These are phyloP conservation scores for Glomus cerebriforme DNA, from an alignment of 192 early-diverging fungal species.

Conservation along the genomic window DNA sequence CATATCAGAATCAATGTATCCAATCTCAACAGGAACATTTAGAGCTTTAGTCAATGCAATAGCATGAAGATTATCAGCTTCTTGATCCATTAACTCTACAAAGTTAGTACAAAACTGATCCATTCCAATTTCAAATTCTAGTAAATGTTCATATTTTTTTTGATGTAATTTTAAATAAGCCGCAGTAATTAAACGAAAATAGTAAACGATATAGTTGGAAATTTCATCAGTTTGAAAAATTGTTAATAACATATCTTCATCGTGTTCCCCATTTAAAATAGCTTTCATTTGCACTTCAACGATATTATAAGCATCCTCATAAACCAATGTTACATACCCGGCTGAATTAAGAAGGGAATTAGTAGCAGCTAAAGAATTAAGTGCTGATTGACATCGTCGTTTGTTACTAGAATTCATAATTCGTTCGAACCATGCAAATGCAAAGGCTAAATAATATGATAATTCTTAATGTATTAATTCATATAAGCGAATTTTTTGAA, in stretches of 20 bases:
- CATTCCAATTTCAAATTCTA: constrained; percentile 56
- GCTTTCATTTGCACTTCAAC: constrained; percentile 47
- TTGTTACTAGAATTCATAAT: constrained; percentile 38
- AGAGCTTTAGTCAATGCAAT: constrained; percentile 71
- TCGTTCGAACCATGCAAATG: constrained; percentile 65
- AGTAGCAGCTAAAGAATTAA: constrained; percentile 45
- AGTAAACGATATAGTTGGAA: constrained; percentile 61
- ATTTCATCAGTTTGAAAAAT: constrained; percentile 58
- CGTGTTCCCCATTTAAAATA: constrained; percentile 32
- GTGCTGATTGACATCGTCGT: constrained; percentile 30
- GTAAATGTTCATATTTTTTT: constrained; percentile 59
- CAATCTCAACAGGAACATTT: constrained; percentile 64
- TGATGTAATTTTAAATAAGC: constrained; percentile 56
- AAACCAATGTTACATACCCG: constrained; percentile 50
- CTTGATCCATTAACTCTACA: constrained; percentile 65
- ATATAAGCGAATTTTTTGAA: neutral
- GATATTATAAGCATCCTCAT: constrained; percentile 60
- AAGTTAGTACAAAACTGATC: constrained; percentile 57
- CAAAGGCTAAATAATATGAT: constrained; percentile 45
- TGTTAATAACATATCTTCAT: constrained; percentile 44
- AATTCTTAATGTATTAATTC: neutral
- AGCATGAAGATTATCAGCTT: constrained; percentile 80
- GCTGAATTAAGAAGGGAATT: constrained; percentile 43
- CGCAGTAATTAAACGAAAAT: constrained; percentile 56
- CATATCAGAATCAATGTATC: constrained; percentile 64